Evolutionary conservation across 257 asterid genomes (phyloP).

Genomic region (Fraxinus pennsylvanica): DNA sequence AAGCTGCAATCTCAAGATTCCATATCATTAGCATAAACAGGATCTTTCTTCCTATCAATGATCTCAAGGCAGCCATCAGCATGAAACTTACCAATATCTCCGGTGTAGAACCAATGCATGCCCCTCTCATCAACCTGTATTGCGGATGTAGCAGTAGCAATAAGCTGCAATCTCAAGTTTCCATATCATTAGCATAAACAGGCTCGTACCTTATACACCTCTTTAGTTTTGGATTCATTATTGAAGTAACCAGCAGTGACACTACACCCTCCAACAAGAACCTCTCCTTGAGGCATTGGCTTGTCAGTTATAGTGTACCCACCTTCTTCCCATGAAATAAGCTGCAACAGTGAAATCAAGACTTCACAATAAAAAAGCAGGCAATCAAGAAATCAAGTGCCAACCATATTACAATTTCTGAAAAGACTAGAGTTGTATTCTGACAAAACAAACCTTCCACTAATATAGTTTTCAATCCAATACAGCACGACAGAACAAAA

Average conservation of each 20-base stretch:
- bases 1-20: conserved; percentile 16
- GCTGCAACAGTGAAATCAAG: conserved; percentile 52
- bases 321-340: conserved; percentile 94
- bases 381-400: background rate
- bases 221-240: conserved; percentile 72
- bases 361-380: conserved; percentile 9
- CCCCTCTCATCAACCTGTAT: conserved; percentile 80
- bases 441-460: background rate
- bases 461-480: background rate
- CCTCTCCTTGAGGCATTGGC: conserved; percentile 96
- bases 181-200: conserved; percentile 16
- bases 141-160: conserved; percentile 15
- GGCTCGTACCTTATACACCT: conserved; percentile 63
- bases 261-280: conserved; percentile 80
- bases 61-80: conserved; percentile 91
- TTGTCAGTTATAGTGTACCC: conserved; percentile 70
- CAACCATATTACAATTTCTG: background rate
- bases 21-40: conserved; percentile 16
- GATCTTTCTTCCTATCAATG: conserved; percentile 90
- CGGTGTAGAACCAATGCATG: conserved; percentile 92
- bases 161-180: conserved; percentile 14
- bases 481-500: background rate
- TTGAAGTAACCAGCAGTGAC: conserved; percentile 89
- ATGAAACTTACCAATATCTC: conserved; percentile 87
- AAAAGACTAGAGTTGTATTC: background rate